Evolutionary conservation across 495 filamentous ascomycete species (phyloP), one percentile per base, ranked within the genome.

Genomic region (Terfezia claveryi): DNA sequence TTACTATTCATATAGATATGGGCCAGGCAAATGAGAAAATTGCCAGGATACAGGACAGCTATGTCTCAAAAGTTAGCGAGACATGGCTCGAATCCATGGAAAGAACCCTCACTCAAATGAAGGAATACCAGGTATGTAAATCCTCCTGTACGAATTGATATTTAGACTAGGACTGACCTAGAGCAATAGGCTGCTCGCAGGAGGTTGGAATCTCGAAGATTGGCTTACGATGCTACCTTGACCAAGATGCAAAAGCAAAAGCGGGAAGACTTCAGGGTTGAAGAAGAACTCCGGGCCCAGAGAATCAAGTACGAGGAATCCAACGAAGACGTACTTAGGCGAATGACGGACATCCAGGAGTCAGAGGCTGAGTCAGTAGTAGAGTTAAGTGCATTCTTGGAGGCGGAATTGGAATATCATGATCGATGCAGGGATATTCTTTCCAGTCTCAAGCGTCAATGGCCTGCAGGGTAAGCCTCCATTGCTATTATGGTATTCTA

Each of bases 281-380:
- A 98, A 68, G 92, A 98, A 66, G 89, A 98, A 67, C 75, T 94
- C 52, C 80, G 92, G 56, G 76, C 78, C 12, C 82, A 93, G 64
- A 94, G 94, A 64, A 83, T 85, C 56, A 98, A 95, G 67, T 98
- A 94, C 62, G 91, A 94, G 62, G 92, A 96, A 67, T 83, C 86
- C 7, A 93, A 78, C 58, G 91, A 96, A 58, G 91, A 98, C 61
- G 89, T 98, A 56, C 74, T 79, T 58, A 79, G 89, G 58, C 77
- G 91, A 54, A 98, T 98, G 92, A 77, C 91, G 67, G 91, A 98
- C 59, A 94, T 98, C 67, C 85, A 91, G 67, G 86, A 94, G 54
- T 78, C 86, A 8, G 91, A 98, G 65, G 74, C 70, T 16, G 91
- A 96, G 52, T 87, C 80, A 58, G 76, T 94, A 36, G 74, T 74